These are phyloP conservation scores for Pyrus betulifolia DNA, from an alignment of 306 rosid genomes.

Conservation along the genomic window DNA sequence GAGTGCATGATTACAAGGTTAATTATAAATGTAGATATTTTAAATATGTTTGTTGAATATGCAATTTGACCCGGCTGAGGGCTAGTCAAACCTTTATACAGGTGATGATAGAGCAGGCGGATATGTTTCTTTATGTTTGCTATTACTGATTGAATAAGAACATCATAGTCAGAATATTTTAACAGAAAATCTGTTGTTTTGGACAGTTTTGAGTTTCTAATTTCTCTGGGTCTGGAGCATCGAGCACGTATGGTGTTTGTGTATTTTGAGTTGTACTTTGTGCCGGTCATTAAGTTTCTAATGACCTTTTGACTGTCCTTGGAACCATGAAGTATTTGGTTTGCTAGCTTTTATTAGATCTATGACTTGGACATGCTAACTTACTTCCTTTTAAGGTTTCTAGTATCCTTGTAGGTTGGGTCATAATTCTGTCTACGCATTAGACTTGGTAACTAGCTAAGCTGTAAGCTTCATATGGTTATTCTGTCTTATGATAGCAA, in stretches of 20 bases:
- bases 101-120: background rate
- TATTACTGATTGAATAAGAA: background rate
- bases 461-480: no score
- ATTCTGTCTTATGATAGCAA: no score
- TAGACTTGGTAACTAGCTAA: no score
- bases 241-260: background rate
- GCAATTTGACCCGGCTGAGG: constrained; percentile 4
- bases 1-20: constrained; percentile 25
- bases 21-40: constrained; percentile 1
- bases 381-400: no score
- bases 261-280: background rate
- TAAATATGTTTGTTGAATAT: background rate
- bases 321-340: background rate
- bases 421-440: no score
- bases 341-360: background rate
- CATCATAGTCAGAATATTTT: background rate
- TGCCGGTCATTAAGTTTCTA: background rate
- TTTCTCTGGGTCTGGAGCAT: no score
- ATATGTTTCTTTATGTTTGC: background rate
- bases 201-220: no score
- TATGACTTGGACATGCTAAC: no score
- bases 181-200: background rate
- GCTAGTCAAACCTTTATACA: background rate
- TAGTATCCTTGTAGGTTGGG: background rate
- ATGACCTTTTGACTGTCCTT: background rate